Evolutionary conservation across 306 rosid species (phyloP).

Genomic region (Castanospermum australe): DNA sequence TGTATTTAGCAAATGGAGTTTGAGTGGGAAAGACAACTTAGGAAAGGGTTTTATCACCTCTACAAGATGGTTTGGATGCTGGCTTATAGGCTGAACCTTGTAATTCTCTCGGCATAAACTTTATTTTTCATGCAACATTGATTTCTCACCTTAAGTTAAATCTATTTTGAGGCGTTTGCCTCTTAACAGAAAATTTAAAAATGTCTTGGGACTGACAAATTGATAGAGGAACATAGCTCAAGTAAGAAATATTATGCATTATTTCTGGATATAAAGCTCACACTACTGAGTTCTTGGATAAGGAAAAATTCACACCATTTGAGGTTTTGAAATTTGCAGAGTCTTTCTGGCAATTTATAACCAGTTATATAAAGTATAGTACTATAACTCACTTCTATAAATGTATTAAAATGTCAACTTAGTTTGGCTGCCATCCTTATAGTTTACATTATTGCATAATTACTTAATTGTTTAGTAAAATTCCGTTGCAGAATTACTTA

Average conservation of each 20-base stretch:
- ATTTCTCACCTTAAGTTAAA: background rate
- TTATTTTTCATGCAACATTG: background rate
- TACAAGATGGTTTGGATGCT: background rate
- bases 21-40: background rate
- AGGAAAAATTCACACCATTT: background rate
- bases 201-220: background rate
- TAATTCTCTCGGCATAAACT: background rate
- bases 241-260: background rate
- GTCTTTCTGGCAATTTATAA: background rate
- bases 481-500: slow-evolving; percentile 43
- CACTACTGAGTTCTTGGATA: background rate
- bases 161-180: background rate
- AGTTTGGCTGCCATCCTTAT: background rate
- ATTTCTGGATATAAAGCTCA: slow-evolving; percentile 1
- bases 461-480: no score
- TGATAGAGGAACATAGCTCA: slow-evolving; percentile 6
- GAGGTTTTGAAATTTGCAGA: background rate
- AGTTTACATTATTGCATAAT: background rate
- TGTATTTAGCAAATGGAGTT: background rate
- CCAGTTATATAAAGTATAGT: background rate
- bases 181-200: background rate
- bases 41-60: slow-evolving; percentile 3
- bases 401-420: slow-evolving; percentile 6
- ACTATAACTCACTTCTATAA: slow-evolving; percentile 14
- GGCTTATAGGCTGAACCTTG: background rate